Evolutionary conservation across 75 land plant species (phyloP).

Genomic region (Chamaecyparis obtusa): DNA sequence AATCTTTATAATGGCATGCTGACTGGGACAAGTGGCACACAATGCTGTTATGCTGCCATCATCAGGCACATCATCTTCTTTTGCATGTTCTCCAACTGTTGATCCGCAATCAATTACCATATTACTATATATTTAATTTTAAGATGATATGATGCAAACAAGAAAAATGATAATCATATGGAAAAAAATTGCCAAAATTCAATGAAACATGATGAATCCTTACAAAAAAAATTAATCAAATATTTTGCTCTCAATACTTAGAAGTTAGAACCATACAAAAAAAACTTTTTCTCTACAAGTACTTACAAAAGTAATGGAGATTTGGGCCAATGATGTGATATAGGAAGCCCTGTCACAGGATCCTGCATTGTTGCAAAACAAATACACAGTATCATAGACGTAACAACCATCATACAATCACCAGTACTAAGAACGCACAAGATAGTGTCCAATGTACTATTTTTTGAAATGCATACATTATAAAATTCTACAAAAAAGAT

Average conservation of each 20-base stretch:
- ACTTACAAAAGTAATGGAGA: slow-evolving; percentile 82
- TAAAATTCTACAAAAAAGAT: background rate
- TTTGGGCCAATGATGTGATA: slow-evolving; percentile 56
- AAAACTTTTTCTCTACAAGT: background rate
- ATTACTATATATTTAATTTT: too few relatives aligned
- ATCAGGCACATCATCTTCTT: too few relatives aligned
- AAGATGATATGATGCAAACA: too few relatives aligned
- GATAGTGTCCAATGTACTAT: background rate
- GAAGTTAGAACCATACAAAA: background rate
- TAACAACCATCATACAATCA: background rate
- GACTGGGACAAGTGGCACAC: too few relatives aligned
- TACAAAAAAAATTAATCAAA: background rate
- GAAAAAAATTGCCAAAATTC: too few relatives aligned
- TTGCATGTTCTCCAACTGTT: too few relatives aligned
- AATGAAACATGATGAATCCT: background rate
- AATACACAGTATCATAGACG: background rate
- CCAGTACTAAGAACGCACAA: background rate
- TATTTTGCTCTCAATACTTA: background rate
- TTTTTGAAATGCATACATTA: background rate
- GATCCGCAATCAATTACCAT: too few relatives aligned
- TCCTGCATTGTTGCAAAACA: slow-evolving; percentile 46
- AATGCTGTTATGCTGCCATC: too few relatives aligned
- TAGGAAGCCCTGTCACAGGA: slow-evolving; percentile 88
- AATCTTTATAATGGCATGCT: too few relatives aligned
- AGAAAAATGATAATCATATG: too few relatives aligned